Percentiles rank a stretch among this genome's conserved stretches.
phyloP scores from a whole-genome alignment of 768 basidiomycete species.

The Kockovaella imperatae region DNA sequence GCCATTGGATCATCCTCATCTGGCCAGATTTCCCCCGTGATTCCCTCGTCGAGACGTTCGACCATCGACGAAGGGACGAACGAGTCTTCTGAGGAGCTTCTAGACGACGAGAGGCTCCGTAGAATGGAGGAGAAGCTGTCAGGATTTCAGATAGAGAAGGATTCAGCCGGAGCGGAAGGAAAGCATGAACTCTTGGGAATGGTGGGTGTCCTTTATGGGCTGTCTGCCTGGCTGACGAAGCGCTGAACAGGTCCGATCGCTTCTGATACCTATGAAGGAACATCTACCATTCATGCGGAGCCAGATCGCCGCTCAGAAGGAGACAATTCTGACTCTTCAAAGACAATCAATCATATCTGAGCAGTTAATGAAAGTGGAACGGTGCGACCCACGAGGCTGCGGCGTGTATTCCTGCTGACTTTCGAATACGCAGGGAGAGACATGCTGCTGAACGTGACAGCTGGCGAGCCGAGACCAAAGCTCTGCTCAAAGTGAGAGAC shows the following conservation, averaged over 20 bases:
- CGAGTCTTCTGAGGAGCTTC: too few relatives aligned
- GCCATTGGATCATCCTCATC: too few relatives aligned
- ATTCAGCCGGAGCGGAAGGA: conserved; percentile 5
- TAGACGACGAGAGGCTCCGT: too few relatives aligned
- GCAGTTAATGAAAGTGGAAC: conserved; percentile 19
- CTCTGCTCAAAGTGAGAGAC: conserved; percentile 19
- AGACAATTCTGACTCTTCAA: conserved; percentile 34
- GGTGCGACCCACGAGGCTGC: conserved; percentile 17
- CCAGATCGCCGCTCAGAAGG: conserved; percentile 25
- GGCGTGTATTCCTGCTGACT: neutral
- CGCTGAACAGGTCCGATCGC: conserved; percentile 13
- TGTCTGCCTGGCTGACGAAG: neutral
- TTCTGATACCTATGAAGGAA: conserved; percentile 15
- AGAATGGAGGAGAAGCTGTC: too few relatives aligned
- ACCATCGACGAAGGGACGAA: too few relatives aligned
- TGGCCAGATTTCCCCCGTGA: too few relatives aligned
- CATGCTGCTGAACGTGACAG: conserved; percentile 26
- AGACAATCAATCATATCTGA: conserved; percentile 21
- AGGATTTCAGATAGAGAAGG: conserved; percentile 7
- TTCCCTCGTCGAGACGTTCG: too few relatives aligned
- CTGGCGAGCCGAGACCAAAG: conserved; percentile 31
- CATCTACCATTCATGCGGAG: conserved; percentile 29
- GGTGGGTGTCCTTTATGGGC: conserved; percentile 9
- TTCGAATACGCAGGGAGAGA: conserved; percentile 16
- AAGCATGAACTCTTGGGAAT: conserved; percentile 10